A percentile compares a stretch with the other conserved stretches of the same genome.
Conservation (phyloP, 805 yeast species). For the Candida hispaniensis region DNA sequence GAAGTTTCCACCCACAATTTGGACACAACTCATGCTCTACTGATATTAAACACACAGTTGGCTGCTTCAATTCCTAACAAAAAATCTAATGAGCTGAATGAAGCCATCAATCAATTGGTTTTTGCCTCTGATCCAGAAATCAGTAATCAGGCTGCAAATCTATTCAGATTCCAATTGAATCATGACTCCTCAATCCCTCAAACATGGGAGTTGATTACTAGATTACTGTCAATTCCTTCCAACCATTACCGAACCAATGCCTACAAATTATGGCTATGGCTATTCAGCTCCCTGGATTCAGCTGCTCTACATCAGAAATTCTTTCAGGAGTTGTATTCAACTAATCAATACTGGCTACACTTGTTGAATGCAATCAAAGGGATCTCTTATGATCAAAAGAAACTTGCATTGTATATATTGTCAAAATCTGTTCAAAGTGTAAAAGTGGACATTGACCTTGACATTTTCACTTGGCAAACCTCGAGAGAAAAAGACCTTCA, state of each 20-base stretch:
- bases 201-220: too few relatives aligned
- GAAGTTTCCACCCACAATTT: too few relatives aligned
- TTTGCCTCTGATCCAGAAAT: too few relatives aligned
- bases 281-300: conserved; percentile 12
- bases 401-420: conserved; percentile 54
- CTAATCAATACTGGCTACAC: conserved; percentile 41
- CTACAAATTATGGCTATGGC: conserved; percentile 21
- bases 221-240: background rate
- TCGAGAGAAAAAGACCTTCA: conserved; percentile 27
- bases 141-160: too few relatives aligned
- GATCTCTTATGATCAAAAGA: conserved; percentile 53
- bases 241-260: conserved; percentile 16
- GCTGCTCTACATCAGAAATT: background rate
- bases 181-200: too few relatives aligned
- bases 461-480: conserved; percentile 39
- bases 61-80: too few relatives aligned
- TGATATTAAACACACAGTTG: too few relatives aligned
- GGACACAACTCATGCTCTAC: too few relatives aligned
- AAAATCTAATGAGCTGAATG: too few relatives aligned
- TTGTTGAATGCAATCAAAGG: conserved; percentile 49
- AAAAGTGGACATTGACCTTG: conserved; percentile 27
- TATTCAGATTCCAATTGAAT: too few relatives aligned
- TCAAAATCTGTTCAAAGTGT: conserved; percentile 45
- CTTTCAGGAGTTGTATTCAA: conserved; percentile 17
- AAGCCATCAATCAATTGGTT: too few relatives aligned